A percentile compares a stretch with the other conserved stretches of the same genome.
These are phyloP conservation scores for Neurospora sp. DNA, from an alignment of 2,329 filamentous ascomycete species.

Conservation along the genomic window DNA sequence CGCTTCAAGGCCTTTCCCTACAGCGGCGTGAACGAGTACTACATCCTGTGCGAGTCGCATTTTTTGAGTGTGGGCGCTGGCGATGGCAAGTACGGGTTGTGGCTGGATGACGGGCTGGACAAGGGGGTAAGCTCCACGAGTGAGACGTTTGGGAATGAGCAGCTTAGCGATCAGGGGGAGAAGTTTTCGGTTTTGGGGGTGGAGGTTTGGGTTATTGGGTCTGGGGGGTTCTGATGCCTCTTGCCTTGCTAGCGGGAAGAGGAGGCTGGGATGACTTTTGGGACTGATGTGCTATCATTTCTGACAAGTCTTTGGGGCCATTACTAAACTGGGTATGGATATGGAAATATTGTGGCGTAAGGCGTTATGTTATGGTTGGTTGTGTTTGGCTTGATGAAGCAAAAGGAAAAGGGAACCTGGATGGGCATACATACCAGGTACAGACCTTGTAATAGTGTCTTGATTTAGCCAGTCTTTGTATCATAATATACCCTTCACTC, in stretches of 20 bases:
- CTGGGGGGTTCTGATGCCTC: background rate
- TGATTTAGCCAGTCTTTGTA: background rate
- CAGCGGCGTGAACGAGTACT: conserved; percentile 91
- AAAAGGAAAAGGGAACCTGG: background rate
- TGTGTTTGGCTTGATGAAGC: background rate
- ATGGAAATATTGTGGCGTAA: background rate
- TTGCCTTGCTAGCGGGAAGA: background rate
- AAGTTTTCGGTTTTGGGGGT: conserved; percentile 89
- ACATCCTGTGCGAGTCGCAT: conserved; percentile 80
- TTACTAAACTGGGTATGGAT: background rate
- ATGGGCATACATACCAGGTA: background rate
- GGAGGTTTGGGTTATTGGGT: conserved; percentile 85
- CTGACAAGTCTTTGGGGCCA: background rate
- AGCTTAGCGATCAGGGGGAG: conserved; percentile 80
- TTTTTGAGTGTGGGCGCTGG: conserved; percentile 81
- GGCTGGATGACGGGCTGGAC: conserved; percentile 80
- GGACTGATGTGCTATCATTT: background rate
- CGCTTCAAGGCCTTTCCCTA: conserved; percentile 97
- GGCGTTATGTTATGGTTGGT: background rate
- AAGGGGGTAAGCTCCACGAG: conserved; percentile 75
- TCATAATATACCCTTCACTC: background rate
- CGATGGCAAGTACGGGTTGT: conserved; percentile 85
- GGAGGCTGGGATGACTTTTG: background rate
- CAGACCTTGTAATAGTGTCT: background rate
- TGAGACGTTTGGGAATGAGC: conserved; percentile 90